A percentile compares a stretch with the other conserved stretches of the same genome.
Conservation (phyloP, 2,329 filamentous ascomycete species). For the Bipolaris gigantea region DNA sequence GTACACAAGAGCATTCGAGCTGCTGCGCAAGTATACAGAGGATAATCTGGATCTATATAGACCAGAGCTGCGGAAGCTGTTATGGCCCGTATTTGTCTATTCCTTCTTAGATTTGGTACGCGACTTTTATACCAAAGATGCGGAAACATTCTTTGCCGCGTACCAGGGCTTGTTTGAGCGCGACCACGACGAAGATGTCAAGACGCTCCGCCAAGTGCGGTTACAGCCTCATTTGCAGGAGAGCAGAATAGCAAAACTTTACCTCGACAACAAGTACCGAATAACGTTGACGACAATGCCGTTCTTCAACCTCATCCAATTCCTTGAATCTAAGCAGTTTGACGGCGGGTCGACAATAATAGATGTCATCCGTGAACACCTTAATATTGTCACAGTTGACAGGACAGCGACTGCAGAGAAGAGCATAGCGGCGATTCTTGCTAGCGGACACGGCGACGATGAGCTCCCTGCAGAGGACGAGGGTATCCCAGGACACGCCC, state of each 20-base stretch:
- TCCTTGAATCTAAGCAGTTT: constrained; percentile 82
- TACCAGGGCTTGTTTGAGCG: constrained; percentile 72
- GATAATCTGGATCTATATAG: constrained; percentile 90
- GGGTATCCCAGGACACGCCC: constrained; percentile 68
- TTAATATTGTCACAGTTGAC: constrained; percentile 63
- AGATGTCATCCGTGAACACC: constrained; percentile 66
- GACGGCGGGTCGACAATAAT: constrained; percentile 78
- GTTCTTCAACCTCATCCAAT: constrained; percentile 80
- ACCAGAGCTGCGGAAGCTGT: constrained; percentile 82
- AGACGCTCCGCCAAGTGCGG: constrained; percentile 71
- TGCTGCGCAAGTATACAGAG: constrained; percentile 82
- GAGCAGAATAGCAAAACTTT: constrained; percentile 77
- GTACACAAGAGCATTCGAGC: constrained; percentile 72
- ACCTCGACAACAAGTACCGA: constrained; percentile 83
- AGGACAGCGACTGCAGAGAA: constrained; percentile 58
- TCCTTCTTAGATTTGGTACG: constrained; percentile 80
- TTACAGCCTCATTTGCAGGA: constrained; percentile 77
- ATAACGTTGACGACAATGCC: constrained; percentile 86
- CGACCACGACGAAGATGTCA: constrained; percentile 79
- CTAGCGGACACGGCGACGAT: constrained; percentile 56
- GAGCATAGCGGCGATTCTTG: constrained; percentile 63
- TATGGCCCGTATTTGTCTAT: constrained; percentile 95
- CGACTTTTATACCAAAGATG: constrained; percentile 71
- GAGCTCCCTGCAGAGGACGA: constrained; percentile 67
- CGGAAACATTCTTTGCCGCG: constrained; percentile 70